Percentiles rank a stretch among this genome's conserved stretches.
Evolutionary conservation across 140 eudicot genomes (phyloP).

Genomic region (Bidens hawaiensis): DNA sequence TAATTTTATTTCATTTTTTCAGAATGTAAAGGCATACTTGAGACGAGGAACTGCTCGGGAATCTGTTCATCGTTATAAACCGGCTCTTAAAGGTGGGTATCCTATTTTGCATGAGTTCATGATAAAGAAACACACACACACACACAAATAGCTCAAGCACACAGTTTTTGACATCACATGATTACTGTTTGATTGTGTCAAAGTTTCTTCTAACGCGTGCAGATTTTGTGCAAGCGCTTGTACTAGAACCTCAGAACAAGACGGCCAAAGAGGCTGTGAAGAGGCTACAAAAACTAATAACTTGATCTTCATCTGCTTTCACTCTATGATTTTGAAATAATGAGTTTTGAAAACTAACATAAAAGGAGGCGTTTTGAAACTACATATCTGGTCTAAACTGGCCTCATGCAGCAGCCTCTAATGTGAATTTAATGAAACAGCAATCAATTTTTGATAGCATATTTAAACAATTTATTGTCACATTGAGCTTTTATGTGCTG

Average conservation of each 20-base stretch:
- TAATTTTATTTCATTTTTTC: slow-evolving; percentile 21
- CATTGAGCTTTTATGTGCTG: slow-evolving; percentile 3
- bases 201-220: slow-evolving; percentile 13
- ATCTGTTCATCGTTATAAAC: slow-evolving; percentile 56
- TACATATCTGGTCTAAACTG: slow-evolving; percentile 4
- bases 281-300: slow-evolving; percentile 58
- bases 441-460: slow-evolving; percentile 12
- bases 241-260: slow-evolving; percentile 90
- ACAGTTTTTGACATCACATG: neutral
- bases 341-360: neutral
- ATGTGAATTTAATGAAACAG: slow-evolving; percentile 22
- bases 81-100: slow-evolving; percentile 79
- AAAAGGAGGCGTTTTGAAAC: neutral
- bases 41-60: slow-evolving; percentile 94
- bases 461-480: neutral
- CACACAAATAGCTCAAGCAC: too few species aligned
- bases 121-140: neutral
- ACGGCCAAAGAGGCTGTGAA: slow-evolving; percentile 68
- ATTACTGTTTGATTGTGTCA: neutral
- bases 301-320: slow-evolving; percentile 39
- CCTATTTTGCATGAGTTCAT: neutral
- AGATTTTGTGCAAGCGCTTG: slow-evolving; percentile 91
- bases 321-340: slow-evolving; percentile 10
- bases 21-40: slow-evolving; percentile 94
- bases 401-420: neutral